Conservation (phyloP, 345 rosid genomes). For the Hibiscus syriacus region DNA sequence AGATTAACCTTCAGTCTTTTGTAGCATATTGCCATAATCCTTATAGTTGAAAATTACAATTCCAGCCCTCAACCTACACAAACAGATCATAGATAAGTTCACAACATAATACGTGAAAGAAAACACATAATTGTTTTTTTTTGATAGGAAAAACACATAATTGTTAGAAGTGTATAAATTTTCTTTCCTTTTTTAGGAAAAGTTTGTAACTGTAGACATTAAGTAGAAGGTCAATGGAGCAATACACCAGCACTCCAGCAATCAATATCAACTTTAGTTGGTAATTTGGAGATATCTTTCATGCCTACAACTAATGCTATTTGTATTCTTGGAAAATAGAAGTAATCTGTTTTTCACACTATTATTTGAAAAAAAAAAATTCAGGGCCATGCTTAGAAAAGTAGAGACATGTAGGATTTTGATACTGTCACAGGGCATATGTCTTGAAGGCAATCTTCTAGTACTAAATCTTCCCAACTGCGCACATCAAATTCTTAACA, state of each 20-base stretch:
- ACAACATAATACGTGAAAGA: neutral
- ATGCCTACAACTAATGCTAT: neutral
- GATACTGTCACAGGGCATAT: too few species aligned
- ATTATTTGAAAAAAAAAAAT: neutral
- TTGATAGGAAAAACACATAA: neutral
- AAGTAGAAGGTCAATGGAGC: neutral
- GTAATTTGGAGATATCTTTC: neutral
- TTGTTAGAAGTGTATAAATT: neutral
- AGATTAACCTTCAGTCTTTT: constrained; percentile 73
- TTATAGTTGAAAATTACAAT: constrained; percentile 79
- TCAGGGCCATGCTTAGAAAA: neutral
- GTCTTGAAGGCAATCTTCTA: too few species aligned
- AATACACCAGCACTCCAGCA: neutral
- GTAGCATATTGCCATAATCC: constrained; percentile 53
- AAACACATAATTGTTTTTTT: neutral
- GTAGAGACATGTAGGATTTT: too few species aligned
- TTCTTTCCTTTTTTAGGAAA: neutral
- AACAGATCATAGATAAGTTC: constrained; percentile 14
- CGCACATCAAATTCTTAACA: too few species aligned
- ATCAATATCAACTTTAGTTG: neutral
- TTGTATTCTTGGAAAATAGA: neutral
- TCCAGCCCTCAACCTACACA: constrained; percentile 61
- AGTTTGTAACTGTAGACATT: neutral
- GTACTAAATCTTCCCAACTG: too few species aligned
- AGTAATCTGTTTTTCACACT: neutral